Base-by-base conservation (phyloP, 805 yeast species). In the Schwanniomyces sp. region DNA sequence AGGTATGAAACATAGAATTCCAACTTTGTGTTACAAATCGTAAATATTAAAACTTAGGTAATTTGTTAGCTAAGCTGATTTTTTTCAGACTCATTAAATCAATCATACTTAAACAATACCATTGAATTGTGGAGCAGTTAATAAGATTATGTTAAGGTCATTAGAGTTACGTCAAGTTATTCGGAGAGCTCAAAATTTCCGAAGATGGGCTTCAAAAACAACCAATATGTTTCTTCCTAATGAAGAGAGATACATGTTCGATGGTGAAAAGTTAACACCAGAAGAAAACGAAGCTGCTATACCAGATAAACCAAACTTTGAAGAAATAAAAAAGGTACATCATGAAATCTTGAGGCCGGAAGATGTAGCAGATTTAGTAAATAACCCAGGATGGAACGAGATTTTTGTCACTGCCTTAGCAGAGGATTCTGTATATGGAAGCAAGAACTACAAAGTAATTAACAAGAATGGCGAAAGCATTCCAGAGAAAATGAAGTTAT, bases 311-410 rank as follows among this genome's bases (percentile, higher is more conserved):
- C 72, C 72, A 12, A 43, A 39, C 2, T 43, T 52, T 18, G 50
- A 48, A 4, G 28, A 45, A 14, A 32, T 51, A 4, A 40, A 46
- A 7, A 61, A 56, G 48, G 49, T 52, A 34, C 57, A 63, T 40
- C 59, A 51, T 44, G 65, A 70, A 28, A 67, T 73, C 39, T 51
- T 59, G 12, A 58, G 61, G 36, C 77, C 78, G 0, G 63, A 65
- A 25, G 59, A 59, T 38, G 57, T 66, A 3, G 62, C 67, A n/a
- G 76, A 71, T 46, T 46, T 69, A 12, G 51, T 68, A n/a, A 55
- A 66, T 5, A 56, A 53, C 9, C 67, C 70, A 0, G 49, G 50
- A 6, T 51, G 57, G 30, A 67, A 61, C 40, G 76, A 72, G 48
- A 47, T 61, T 12, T 47, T 70, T 44, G 55, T 62, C 16, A 57